Conservation (phyloP, 345 rosid species). For the Citrus glauca region DNA sequence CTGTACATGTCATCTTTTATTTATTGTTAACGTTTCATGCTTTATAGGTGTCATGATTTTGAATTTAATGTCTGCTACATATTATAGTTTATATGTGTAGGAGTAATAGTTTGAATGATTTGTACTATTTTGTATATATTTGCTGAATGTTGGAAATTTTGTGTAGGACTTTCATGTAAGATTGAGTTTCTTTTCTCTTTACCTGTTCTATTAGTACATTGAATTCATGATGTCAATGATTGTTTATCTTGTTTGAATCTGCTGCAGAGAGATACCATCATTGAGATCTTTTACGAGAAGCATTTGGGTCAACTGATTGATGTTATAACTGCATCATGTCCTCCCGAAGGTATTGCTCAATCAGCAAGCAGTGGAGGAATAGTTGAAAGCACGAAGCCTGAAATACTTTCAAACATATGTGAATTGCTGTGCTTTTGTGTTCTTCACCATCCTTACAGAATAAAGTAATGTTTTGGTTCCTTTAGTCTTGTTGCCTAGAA, state of each 20-base stretch:
- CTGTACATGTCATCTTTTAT: neutral
- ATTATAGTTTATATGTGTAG: slow-evolving; percentile 13
- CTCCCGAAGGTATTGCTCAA: slow-evolving; percentile 31
- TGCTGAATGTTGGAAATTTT: slow-evolving; percentile 20
- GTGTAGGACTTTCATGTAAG: slow-evolving; percentile 3
- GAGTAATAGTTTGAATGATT: slow-evolving; percentile 14
- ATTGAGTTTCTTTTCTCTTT: slow-evolving; percentile 12
- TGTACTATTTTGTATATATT: slow-evolving; percentile 10
- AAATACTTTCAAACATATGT: slow-evolving; percentile 84
- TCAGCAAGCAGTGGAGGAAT: slow-evolving; percentile 36
- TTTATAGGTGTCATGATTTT: slow-evolving; percentile 4
- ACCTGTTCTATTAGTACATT: slow-evolving; percentile 3
- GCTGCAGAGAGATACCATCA: slow-evolving; percentile 75
- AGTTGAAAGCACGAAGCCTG: slow-evolving; percentile 65
- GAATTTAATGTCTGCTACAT: neutral
- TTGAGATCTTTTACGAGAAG: slow-evolving; percentile 93
- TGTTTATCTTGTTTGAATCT: slow-evolving; percentile 13
- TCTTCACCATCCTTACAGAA: slow-evolving; percentile 87
- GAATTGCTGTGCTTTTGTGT: slow-evolving; percentile 95
- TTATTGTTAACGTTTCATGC: slow-evolving; percentile 1
- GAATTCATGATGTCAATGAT: neutral
- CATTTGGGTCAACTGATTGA: slow-evolving; percentile 86
- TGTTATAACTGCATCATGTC: slow-evolving; percentile 79
- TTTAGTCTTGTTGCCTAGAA: slow-evolving; percentile 1
- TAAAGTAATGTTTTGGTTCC: slow-evolving; percentile 56